These are phyloP conservation scores for Wickerhamiella shivajii DNA, from an alignment of 805 yeast species.

Conservation along the genomic window DNA sequence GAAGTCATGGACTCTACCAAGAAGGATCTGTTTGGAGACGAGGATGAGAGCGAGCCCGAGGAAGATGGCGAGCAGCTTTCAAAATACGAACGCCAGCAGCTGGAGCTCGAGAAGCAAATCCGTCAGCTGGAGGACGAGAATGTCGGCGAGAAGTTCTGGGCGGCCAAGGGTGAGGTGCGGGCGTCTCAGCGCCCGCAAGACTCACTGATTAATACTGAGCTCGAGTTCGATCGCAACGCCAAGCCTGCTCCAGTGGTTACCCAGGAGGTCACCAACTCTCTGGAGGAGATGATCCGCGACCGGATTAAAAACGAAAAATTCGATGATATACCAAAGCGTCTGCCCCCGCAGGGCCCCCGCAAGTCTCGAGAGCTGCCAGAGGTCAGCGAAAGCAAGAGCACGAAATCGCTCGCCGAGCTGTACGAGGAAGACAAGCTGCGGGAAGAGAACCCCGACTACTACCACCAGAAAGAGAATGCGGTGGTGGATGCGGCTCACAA, in stretches of 20 bases:
- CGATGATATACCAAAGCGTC: conserved; percentile 70
- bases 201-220: conserved; percentile 56
- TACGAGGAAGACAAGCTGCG: conserved; percentile 69
- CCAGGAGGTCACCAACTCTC: conserved; percentile 65
- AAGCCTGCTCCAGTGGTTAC: conserved; percentile 96
- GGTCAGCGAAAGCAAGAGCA: conserved; percentile 69
- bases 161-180: conserved; percentile 82
- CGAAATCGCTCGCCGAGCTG: conserved; percentile 77
- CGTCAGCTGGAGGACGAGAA: conserved; percentile 69
- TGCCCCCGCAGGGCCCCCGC: conserved; percentile 26
- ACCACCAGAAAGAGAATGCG: conserved; percentile 38
- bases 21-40: conserved; percentile 30
- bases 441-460: conserved; percentile 27
- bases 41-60: conserved; percentile 47
- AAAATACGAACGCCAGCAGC: conserved; percentile 72
- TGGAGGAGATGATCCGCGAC: conserved; percentile 79
- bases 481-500: conserved; percentile 59
- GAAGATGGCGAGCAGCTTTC: conserved; percentile 38
- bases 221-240: conserved; percentile 84
- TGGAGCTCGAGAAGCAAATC: conserved; percentile 61
- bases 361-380: conserved; percentile 32
- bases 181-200: conserved; percentile 73
- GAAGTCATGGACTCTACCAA: conserved; percentile 22
- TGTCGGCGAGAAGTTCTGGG: conserved; percentile 84
- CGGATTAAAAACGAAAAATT: conserved; percentile 62